A percentile compares a stretch with the other conserved stretches of the same genome.
phyloP scores from a whole-genome alignment of 169 alveolate species.

The Plasmodium adleri region DNA sequence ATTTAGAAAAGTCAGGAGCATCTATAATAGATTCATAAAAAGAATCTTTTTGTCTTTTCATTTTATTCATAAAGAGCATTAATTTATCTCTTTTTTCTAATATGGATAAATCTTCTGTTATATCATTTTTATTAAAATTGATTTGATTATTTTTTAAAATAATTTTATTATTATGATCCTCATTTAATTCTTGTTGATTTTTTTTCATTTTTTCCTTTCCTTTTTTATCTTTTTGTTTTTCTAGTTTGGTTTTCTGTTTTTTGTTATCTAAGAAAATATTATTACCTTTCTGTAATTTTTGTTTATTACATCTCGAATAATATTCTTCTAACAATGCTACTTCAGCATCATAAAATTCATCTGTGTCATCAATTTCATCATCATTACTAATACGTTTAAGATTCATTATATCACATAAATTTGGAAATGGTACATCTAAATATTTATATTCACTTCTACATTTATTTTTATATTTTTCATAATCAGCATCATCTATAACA shows the following conservation, averaged over 20 bases:
- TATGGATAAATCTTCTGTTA: conserved; percentile 1
- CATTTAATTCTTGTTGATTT: neutral
- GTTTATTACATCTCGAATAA: conserved; percentile 3
- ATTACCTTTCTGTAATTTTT: neutral
- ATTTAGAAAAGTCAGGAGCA: conserved; percentile 63
- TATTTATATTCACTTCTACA: conserved; percentile 39
- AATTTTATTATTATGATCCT: neutral
- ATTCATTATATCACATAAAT: conserved; percentile 50
- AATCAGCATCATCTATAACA: conserved; percentile 60
- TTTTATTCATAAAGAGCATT: conserved; percentile 45
- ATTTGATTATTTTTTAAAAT: neutral
- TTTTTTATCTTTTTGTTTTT: no score
- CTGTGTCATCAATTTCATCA: conserved; percentile 60
- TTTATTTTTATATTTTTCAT: conserved; percentile 43
- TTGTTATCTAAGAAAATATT: no score
- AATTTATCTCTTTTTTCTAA: conserved; percentile 45
- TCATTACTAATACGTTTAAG: conserved; percentile 33
- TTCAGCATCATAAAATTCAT: conserved; percentile 69
- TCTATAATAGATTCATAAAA: conserved; percentile 49
- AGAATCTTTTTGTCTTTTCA: conserved; percentile 64
- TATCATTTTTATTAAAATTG: neutral
- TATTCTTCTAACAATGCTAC: conserved; percentile 42
- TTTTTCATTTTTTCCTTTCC: no score
- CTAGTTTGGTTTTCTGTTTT: neutral
- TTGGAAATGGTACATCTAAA: conserved; percentile 67